These are phyloP conservation scores for Komagataella populi DNA, from an alignment of 805 yeast genomes.

Conservation along the genomic window DNA sequence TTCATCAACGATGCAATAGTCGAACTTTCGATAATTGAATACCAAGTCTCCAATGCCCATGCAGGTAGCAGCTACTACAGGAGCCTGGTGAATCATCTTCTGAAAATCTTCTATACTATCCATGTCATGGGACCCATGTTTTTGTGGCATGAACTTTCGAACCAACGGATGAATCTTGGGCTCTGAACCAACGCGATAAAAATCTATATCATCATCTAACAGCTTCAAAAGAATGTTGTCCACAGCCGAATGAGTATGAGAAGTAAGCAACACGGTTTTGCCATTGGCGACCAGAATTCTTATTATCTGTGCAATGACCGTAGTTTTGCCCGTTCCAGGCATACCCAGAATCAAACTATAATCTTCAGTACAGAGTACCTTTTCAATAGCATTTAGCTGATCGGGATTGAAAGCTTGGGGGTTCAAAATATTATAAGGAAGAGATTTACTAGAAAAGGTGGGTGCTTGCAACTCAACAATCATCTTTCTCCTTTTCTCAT, in stretches of 20 bases:
- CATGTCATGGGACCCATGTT: slow-evolving; percentile 15
- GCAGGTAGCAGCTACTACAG: slow-evolving; percentile 83
- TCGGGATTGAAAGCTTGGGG: slow-evolving; percentile 43
- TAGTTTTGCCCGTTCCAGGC: slow-evolving; percentile 98
- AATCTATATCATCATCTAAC: slow-evolving; percentile 26
- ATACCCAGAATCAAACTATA: slow-evolving; percentile 80
- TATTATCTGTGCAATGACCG: slow-evolving; percentile 72
- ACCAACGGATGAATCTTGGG: slow-evolving; percentile 51
- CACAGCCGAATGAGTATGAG: slow-evolving; percentile 93
- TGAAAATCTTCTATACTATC: slow-evolving; percentile 30
- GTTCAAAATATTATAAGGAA: slow-evolving; percentile 9
- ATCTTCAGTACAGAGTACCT: slow-evolving; percentile 52
- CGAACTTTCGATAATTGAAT: slow-evolving; percentile 50
- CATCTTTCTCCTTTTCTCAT: slow-evolving; percentile 25
- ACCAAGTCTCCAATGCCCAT: slow-evolving; percentile 57
- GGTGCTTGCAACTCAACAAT: slow-evolving; percentile 46
- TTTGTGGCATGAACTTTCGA: slow-evolving; percentile 33
- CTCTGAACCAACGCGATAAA: slow-evolving; percentile 56
- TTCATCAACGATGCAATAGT: slow-evolving; percentile 90
- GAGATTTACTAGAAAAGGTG: slow-evolving; percentile 15
- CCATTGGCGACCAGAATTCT: slow-evolving; percentile 41
- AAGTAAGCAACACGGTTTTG: slow-evolving; percentile 63
- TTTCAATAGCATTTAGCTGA: slow-evolving; percentile 57
- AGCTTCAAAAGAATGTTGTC: slow-evolving; percentile 81
- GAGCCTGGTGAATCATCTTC: slow-evolving; percentile 35